Conservation (phyloP, 306 rosid genomes). For the Sphenostylis stenocarpa region DNA sequence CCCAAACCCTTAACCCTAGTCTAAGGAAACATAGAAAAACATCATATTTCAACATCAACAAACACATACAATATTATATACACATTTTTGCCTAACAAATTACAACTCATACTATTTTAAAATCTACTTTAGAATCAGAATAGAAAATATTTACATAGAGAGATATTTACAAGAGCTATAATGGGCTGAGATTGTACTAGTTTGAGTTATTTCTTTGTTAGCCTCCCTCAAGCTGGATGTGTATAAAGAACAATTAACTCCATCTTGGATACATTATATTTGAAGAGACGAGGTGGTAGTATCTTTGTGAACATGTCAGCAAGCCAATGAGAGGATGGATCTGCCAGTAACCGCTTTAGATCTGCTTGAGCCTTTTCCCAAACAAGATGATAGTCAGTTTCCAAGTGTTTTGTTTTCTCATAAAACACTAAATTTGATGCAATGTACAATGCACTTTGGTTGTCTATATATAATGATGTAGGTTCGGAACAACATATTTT, state of each 20-base stretch:
- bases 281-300: background rate
- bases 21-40: no score
- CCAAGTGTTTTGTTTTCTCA: background rate
- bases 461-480: no score
- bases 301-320: background rate
- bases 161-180: background rate
- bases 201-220: background rate
- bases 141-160: background rate
- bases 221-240: background rate
- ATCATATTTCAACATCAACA: no score
- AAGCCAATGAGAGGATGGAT: background rate
- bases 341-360: background rate
- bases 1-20: no score
- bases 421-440: background rate
- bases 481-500: no score
- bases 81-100: no score
- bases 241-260: background rate
- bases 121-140: no score
- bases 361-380: background rate
- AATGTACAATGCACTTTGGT: no score
- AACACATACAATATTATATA: no score
- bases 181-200: background rate
- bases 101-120: no score
- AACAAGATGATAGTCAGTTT: background rate
- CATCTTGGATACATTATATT: background rate